Conservation (phyloP, 768 basidiomycete genomes). For the Suillus luteus region DNA sequence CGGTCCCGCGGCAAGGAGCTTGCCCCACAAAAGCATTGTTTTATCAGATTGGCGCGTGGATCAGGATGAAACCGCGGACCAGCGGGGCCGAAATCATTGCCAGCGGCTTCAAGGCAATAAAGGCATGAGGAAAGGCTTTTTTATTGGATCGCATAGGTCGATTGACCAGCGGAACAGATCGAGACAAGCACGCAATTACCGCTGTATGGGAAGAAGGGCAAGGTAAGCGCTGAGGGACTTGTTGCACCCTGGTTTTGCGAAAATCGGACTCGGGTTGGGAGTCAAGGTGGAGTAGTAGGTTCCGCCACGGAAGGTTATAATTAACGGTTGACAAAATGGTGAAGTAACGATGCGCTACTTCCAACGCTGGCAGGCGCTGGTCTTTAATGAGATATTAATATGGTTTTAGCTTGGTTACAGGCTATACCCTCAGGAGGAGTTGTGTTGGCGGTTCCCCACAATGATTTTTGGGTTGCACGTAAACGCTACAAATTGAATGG, state of each 20-base stretch:
- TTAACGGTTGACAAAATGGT: slow-evolving; percentile 3
- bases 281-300: background rate
- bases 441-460: background rate
- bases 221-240: background rate
- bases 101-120: slow-evolving; percentile 17
- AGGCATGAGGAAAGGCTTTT: background rate
- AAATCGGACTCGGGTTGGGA: slow-evolving; percentile 6
- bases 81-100: slow-evolving; percentile 52
- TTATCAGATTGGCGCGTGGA: slow-evolving; percentile 35
- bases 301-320: background rate
- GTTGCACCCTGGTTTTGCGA: background rate
- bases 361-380: slow-evolving; percentile 4
- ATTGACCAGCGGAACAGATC: background rate
- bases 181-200: slow-evolving; percentile 5
- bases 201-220: background rate
- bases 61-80: slow-evolving; percentile 50
- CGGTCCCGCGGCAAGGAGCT: background rate
- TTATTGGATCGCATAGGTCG: background rate
- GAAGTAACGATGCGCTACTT: background rate
- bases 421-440: slow-evolving; percentile 5
- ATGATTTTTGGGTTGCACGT: slow-evolving; percentile 1
- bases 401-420: background rate
- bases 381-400: background rate
- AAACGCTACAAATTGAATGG: background rate
- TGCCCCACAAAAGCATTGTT: background rate